Base-by-base conservation (phyloP, 1,284 basidiomycete genomes). In the Inonotus hispidus region DNA sequence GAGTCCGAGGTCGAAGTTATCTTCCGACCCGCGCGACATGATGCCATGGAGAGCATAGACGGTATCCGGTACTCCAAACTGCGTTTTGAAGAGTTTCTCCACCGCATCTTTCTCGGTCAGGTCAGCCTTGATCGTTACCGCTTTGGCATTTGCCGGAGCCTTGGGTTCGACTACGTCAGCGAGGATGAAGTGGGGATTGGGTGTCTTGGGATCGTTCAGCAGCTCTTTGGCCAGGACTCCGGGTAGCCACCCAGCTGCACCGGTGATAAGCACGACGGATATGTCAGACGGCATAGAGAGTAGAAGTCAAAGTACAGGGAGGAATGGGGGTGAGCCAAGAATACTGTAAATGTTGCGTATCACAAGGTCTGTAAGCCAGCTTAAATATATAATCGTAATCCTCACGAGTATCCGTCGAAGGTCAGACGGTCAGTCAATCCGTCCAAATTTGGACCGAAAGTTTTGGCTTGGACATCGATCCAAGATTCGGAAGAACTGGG, bases 11-110 rank as follows among this genome's bases (percentile, higher is more conserved):
- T 83, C 81, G 67, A 87, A 86, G 68, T 85, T 78, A 62, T 82
- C 81, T 69, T 88, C 85, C 16, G 82, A 79, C 19, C 83, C 83
- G 23, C 84, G 81, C n/a, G 82, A 85, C 85, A 87, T 86, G 70
- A 85, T 83, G 1, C 84, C 84, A 66, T 85, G 83, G 60, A 84
- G 73, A 66, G 81, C 83, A 69, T 85, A 86, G 38, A 86, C 69
- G 5, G 74, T 75, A 61, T 78, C 76, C 0, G 78, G 78, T 6
- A 76, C 63, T 14, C 78, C 79, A 52, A 75, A 70, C 23, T 70
- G 60, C 6, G 76, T 78, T 19, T 71, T 66, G 66, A 81, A 79
- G 1, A 79, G 66, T 0, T 60, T 65, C 37, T 79, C 71, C 41
- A 80, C 71, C 62, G 80, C 72, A 1, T 66, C 65, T 21, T 67